Percentiles rank a stretch among this genome's conserved stretches.
phyloP scores from a whole-genome alignment of 2,329 filamentous ascomycete genomes.

The Claviceps paspali region DNA sequence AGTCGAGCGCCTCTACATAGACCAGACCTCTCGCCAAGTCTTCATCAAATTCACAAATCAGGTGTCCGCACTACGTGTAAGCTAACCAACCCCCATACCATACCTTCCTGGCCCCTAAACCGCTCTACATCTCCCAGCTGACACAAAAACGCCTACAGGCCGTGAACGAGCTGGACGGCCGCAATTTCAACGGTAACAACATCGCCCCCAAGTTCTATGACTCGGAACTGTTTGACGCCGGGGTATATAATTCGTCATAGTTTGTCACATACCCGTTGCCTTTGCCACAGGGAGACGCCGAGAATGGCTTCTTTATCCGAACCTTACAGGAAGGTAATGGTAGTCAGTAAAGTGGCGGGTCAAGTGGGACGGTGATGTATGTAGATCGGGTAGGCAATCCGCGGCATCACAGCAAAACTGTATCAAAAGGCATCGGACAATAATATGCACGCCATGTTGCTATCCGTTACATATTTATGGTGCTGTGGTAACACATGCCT shows the following conservation, averaged over 20 bases:
- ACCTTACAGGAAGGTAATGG: too few species aligned
- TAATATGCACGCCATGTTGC: background rate
- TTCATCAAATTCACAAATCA: conserved; percentile 88
- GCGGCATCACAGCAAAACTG: background rate
- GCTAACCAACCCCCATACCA: conserved; percentile 12
- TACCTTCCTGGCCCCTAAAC: background rate
- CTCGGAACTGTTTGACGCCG: conserved; percentile 63
- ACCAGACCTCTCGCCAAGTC: conserved; percentile 49
- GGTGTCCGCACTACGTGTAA: conserved; percentile 68
- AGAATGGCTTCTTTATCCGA: too few species aligned
- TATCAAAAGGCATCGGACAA: background rate
- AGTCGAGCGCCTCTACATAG: conserved; percentile 66
- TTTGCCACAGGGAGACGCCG: too few species aligned
- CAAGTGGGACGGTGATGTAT: too few species aligned
- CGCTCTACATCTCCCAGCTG: background rate
- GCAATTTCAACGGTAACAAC: conserved; percentile 74
- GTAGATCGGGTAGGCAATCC: background rate
- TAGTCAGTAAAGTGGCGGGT: too few species aligned
- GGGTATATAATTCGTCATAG: conserved; percentile 26
- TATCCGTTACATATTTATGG: background rate
- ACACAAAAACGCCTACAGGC: too few species aligned
- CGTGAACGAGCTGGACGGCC: conserved; percentile 76
- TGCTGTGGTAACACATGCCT: background rate
- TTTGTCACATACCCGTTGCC: background rate
- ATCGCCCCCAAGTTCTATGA: conserved; percentile 77